Conservation (phyloP, 768 basidiomycete species). For the Pulveroboletus sp. region DNA sequence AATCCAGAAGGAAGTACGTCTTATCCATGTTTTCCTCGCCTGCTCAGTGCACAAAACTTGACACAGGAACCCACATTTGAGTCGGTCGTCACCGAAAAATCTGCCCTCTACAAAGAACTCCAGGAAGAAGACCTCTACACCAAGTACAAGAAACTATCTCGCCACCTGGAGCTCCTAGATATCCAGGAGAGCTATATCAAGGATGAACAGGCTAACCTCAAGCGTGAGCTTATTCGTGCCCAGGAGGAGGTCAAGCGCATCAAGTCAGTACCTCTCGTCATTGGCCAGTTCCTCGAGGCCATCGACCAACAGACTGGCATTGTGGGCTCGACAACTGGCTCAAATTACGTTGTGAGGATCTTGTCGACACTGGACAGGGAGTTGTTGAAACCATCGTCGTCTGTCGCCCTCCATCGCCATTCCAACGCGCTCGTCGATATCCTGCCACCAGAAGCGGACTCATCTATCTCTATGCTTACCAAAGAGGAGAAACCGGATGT, state of each 20-base stretch:
- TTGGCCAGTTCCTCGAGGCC: conserved; percentile 98
- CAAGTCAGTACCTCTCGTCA: conserved; percentile 97
- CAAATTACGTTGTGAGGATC: conserved; percentile 97
- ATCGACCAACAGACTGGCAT: conserved; percentile 98
- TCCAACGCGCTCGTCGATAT: conserved; percentile 99
- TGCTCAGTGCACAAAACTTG: not conserved
- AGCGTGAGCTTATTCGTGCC: conserved; percentile 95
- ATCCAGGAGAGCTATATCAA: conserved; percentile 97
- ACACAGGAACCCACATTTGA: conserved; percentile 87
- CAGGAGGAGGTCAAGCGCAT: conserved; percentile 99
- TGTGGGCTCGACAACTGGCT: conserved; percentile 96
- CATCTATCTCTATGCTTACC: conserved; percentile 92
- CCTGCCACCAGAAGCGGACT: conserved; percentile 97
- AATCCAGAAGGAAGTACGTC: conserved; percentile 70
- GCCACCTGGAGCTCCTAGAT: conserved; percentile 93
- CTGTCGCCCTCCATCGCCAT: conserved; percentile 97
- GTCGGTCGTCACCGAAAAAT: conserved; percentile 85
- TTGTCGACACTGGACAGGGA: conserved; percentile 96
- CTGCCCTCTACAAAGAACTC: conserved; percentile 79
- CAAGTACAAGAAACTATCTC: conserved; percentile 95
- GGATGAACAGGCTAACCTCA: conserved; percentile 96
- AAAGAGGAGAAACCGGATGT: conserved; percentile 96
- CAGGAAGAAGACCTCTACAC: conserved; percentile 93
- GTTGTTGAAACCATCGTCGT: conserved; percentile 93
- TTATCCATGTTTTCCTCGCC: conserved; percentile 2